Percentiles rank a stretch among this genome's conserved stretches.
Conservation (phyloP, 768 basidiomycete species). For the Rhodotorula paludigena region DNA sequence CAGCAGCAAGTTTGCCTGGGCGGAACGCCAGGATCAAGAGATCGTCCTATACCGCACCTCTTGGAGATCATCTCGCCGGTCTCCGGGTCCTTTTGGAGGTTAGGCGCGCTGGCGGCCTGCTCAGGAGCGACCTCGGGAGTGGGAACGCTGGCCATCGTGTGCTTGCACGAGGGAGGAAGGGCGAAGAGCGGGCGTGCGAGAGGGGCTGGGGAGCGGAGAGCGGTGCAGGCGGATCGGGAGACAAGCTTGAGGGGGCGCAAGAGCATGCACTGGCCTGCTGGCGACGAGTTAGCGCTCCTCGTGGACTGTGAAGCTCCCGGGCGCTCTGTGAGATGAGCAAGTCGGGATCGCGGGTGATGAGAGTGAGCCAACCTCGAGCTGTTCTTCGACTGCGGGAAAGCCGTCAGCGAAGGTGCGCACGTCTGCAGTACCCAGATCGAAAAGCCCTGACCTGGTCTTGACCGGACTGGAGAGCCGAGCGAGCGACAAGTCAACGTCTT, state of each 20-base stretch:
- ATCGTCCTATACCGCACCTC: conserved; percentile 69
- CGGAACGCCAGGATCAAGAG: too few relatives aligned
- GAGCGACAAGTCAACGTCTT: too few relatives aligned
- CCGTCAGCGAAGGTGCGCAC: too few relatives aligned
- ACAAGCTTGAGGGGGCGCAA: conserved; percentile 23
- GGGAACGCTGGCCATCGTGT: conserved; percentile 12
- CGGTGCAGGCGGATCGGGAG: conserved; percentile 4
- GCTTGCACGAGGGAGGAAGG: not conserved
- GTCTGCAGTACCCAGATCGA: too few relatives aligned
- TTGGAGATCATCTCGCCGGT: conserved; percentile 98
- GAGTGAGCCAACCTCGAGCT: not conserved
- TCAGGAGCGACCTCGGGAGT: conserved; percentile 16
- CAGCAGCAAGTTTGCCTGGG: too few relatives aligned
- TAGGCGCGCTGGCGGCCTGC: conserved; percentile 19
- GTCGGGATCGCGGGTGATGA: too few relatives aligned
- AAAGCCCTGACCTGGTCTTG: too few relatives aligned
- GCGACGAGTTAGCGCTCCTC: too few relatives aligned
- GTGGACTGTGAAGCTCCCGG: too few relatives aligned
- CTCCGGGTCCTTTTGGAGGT: conserved; percentile 53
- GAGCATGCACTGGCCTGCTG: conserved; percentile 35
- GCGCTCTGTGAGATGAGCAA: too few relatives aligned
- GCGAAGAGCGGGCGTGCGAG: not conserved
- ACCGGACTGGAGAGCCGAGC: too few relatives aligned
- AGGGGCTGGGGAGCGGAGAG: not conserved
- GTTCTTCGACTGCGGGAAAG: not conserved